Conservation (phyloP, 2,329 filamentous ascomycete species). For the Alternaria sp. region DNA sequence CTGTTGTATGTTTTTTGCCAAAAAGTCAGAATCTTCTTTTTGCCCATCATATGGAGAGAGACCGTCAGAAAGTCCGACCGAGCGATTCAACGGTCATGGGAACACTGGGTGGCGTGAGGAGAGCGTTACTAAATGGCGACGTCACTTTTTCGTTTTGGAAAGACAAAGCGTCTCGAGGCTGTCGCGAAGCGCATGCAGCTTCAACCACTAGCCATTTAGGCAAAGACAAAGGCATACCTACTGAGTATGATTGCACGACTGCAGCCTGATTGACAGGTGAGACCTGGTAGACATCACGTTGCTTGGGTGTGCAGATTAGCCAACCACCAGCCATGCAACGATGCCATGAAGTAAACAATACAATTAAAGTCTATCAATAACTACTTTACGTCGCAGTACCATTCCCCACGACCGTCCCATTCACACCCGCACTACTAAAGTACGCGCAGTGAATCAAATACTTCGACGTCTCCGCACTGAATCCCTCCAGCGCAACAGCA, state of each 20-base stretch:
- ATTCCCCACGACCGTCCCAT: neutral
- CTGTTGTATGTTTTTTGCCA: too few relatives aligned
- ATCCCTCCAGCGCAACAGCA: constrained; percentile 6
- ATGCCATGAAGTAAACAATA: neutral
- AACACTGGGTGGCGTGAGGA: too few relatives aligned
- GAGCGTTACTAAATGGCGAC: too few relatives aligned
- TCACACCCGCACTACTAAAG: neutral
- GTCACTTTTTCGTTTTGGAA: too few relatives aligned
- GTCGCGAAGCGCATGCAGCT: neutral
- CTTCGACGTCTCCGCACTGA: neutral
- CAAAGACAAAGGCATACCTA: neutral
- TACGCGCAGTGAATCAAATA: constrained; percentile 11
- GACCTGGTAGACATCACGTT: neutral
- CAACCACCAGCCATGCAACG: neutral
- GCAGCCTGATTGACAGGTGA: neutral
- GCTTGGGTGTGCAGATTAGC: neutral
- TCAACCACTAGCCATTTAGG: neutral
- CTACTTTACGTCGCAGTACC: neutral
- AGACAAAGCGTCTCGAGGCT: too few relatives aligned
- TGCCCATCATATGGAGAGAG: too few relatives aligned
- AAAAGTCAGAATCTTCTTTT: too few relatives aligned
- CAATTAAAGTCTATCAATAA: neutral
- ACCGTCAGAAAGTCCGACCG: too few relatives aligned
- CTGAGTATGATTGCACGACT: neutral
- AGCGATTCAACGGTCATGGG: too few relatives aligned